Evolutionary conservation across 1,284 basidiomycete genomes (phyloP).

Genomic region (Phaffia rhodozyma): DNA sequence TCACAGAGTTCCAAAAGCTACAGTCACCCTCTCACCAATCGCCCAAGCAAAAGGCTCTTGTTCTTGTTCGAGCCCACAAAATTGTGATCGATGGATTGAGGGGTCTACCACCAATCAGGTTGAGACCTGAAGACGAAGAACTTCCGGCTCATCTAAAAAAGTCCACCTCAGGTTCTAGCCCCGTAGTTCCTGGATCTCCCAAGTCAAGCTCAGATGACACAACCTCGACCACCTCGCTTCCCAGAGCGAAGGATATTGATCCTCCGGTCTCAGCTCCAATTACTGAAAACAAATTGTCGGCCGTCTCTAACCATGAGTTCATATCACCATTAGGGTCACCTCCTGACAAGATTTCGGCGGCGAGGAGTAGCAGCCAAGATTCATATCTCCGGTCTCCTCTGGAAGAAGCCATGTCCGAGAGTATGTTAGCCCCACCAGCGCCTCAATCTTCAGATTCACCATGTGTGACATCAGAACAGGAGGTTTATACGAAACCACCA

Average conservation of each 20-base stretch:
- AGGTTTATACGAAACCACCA: background rate
- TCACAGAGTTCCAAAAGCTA: slow-evolving; percentile 55
- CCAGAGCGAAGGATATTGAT: background rate
- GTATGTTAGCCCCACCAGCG: no score
- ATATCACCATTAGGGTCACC: no score
- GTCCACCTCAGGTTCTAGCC: background rate
- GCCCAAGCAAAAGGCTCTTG: slow-evolving; percentile 64
- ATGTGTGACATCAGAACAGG: no score
- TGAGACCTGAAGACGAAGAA: slow-evolving; percentile 35
- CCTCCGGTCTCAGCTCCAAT: no score
- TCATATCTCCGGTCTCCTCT: no score
- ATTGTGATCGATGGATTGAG: slow-evolving; percentile 46
- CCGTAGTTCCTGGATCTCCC: background rate
- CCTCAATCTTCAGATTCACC: no score
- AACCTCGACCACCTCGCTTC: background rate
- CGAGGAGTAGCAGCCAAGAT: no score
- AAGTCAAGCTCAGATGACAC: background rate
- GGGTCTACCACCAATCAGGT: slow-evolving; percentile 30
- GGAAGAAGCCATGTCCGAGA: no score
- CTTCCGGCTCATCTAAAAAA: slow-evolving; percentile 18
- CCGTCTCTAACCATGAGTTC: no score
- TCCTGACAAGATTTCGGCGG: no score
- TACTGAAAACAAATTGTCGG: no score
- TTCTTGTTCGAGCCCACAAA: slow-evolving; percentile 71
- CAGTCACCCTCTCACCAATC: slow-evolving; percentile 46